Evolutionary conservation across 1,284 basidiomycete species (phyloP).

Genomic region (Austroboletus novae-zelandiae): DNA sequence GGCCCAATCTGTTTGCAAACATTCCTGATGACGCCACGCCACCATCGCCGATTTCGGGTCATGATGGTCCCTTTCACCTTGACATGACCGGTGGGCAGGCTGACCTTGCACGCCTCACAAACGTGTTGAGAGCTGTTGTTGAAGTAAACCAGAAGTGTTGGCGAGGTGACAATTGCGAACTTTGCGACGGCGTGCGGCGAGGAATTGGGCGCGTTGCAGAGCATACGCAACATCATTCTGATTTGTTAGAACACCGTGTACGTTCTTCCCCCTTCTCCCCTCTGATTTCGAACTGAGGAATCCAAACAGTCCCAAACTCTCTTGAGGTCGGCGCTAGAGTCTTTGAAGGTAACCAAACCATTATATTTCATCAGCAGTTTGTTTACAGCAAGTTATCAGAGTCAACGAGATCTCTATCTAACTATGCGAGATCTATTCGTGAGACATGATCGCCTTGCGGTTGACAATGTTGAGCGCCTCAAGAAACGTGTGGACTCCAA

Average conservation of each 20-base stretch:
- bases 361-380: neutral
- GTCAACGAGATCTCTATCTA: slow-evolving; percentile 85
- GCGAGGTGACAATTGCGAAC: slow-evolving; percentile 77
- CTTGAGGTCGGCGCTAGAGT: slow-evolving; percentile 66
- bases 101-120: slow-evolving; percentile 78
- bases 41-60: slow-evolving; percentile 23
- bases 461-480: slow-evolving; percentile 82
- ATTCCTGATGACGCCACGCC: slow-evolving; percentile 14
- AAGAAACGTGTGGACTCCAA: slow-evolving; percentile 80
- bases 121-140: slow-evolving; percentile 74
- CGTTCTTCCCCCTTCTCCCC: slow-evolving; percentile 30
- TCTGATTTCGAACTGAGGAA: neutral
- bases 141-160: slow-evolving; percentile 77
- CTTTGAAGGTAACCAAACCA: slow-evolving; percentile 58
- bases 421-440: slow-evolving; percentile 82
- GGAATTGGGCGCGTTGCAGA: slow-evolving; percentile 69
- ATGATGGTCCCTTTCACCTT: slow-evolving; percentile 20
- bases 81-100: slow-evolving; percentile 51
- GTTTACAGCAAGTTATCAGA: slow-evolving; percentile 40
- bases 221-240: slow-evolving; percentile 73
- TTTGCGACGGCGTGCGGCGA: slow-evolving; percentile 76
- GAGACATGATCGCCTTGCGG: slow-evolving; percentile 78
- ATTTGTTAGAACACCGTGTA: slow-evolving; percentile 77
- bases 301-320: slow-evolving; percentile 50
- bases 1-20: slow-evolving; percentile 33